These are phyloP conservation scores for Umbelopsis sp. DNA, from an alignment of 192 early-diverging fungal species.

Conservation along the genomic window DNA sequence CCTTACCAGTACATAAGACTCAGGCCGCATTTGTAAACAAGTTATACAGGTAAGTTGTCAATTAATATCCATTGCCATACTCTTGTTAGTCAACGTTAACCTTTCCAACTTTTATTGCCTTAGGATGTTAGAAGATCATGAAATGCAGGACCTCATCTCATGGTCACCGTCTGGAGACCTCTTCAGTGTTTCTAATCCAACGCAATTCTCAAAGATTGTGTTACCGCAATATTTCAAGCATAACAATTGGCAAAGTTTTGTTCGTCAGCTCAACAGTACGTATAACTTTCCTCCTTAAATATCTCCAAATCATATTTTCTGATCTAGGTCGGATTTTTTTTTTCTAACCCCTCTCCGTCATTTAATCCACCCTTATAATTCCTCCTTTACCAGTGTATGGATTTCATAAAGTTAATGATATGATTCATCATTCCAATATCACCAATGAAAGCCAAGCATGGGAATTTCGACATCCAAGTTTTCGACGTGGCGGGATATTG, in stretches of 20 bases:
- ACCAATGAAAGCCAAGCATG: slow-evolving; percentile 72
- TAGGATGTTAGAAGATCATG: slow-evolving; percentile 74
- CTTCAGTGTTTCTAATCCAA: slow-evolving; percentile 87
- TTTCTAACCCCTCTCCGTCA: too few relatives aligned
- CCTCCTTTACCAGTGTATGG: slow-evolving; percentile 46
- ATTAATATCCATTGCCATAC: not conserved
- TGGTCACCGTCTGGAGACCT: slow-evolving; percentile 86
- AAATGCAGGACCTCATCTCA: slow-evolving; percentile 61
- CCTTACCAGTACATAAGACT: slow-evolving; percentile 34
- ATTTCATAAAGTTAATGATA: slow-evolving; percentile 55
- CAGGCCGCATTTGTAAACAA: slow-evolving; percentile 55
- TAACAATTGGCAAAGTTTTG: slow-evolving; percentile 92
- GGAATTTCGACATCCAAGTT: slow-evolving; percentile 88
- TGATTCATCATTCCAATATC: slow-evolving; percentile 52
- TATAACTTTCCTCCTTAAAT: not conserved
- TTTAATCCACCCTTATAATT: not conserved
- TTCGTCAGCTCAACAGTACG: slow-evolving; percentile 82
- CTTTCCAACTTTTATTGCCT: not conserved
- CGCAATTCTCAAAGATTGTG: slow-evolving; percentile 76
- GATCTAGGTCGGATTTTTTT: too few relatives aligned
- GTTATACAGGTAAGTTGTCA: slow-evolving; percentile 43
- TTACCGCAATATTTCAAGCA: slow-evolving; percentile 91
- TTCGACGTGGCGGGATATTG: slow-evolving; percentile 63
- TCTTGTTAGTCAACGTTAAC: not conserved
- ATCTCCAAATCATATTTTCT: too few relatives aligned